Evolutionary conservation across 2,329 filamentous ascomycete genomes (phyloP), one percentile per base, ranked within the genome.

Genomic region (Penicillium corylophilum): DNA sequence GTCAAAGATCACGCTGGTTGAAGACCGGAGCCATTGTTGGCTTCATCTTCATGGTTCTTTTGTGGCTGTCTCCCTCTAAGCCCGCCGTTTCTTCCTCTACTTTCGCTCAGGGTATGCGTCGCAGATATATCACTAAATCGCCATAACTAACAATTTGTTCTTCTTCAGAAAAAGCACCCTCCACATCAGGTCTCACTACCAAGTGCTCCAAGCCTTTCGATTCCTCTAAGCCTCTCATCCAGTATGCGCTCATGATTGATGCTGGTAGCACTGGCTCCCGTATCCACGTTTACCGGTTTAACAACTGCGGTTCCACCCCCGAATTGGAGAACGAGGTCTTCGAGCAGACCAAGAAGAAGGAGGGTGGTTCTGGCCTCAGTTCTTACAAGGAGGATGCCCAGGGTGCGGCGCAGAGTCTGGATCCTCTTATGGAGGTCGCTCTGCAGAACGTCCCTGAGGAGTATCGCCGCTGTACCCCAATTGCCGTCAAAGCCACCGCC

Each of bases 171-270:
- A 58, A 64, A 59, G 36, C 64, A 8, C 53, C 66, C 39, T 50
- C 57, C 36, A 48, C 56, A 44, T 44, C 57, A 81, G 85, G 65
- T 82, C 82, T 61, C 86, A 64, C 88, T 58, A 79, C 82, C 39
- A 88, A 84, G 75, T 99, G 94, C 81, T 85, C 85, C 53, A 89
- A 86, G 69, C 90, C 94, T 38, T 86, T 82, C 76, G 90, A 90
- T 64, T 85, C 88, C 66, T 87, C 90, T 60, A 97, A 96, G 77
- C 93, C 94, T 44, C 84, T 99, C 61, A 87, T 96, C 56, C 94
- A 99, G 71, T 99, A 97, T 77, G 95, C 94, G 55, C 83, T 97
- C 67, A 99, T 99, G 94, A 90, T 99, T 67, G 94, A 99, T 74
- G 94, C 94, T 43, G 94, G 94, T 64, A 97, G 92, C 79, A 97